Conservation (phyloP, 805 yeast species). For the Yueomyces sp. region DNA sequence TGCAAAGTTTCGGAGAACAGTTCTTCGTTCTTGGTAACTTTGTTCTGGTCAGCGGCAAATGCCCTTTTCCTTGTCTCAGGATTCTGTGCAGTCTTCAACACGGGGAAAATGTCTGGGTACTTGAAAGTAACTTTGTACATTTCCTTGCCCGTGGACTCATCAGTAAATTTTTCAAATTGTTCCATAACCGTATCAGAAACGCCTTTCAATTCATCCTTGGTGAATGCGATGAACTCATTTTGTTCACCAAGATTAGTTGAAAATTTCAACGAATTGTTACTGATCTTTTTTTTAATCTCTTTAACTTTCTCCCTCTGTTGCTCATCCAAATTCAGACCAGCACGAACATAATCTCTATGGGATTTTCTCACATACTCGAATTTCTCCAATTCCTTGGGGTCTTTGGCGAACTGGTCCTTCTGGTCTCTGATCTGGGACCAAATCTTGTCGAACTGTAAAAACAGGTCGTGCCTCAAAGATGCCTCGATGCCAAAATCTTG, state of each 20-base stretch:
- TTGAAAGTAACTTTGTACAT: slow-evolving; percentile 59
- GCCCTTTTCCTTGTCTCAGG: slow-evolving; percentile 56
- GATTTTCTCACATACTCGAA: slow-evolving; percentile 49
- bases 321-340: slow-evolving; percentile 51
- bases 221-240: slow-evolving; percentile 44
- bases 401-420: slow-evolving; percentile 4
- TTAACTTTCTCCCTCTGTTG: slow-evolving; percentile 44
- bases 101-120: slow-evolving; percentile 69
- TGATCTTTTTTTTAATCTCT: slow-evolving; percentile 43
- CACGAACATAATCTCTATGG: slow-evolving; percentile 44
- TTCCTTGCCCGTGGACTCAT: slow-evolving; percentile 29
- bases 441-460: slow-evolving; percentile 40
- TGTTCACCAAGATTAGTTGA: slow-evolving; percentile 61
- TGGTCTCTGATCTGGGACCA: slow-evolving; percentile 26
- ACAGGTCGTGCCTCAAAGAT: slow-evolving; percentile 54
- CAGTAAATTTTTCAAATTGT: slow-evolving; percentile 35
- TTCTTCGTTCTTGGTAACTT: slow-evolving; percentile 50
- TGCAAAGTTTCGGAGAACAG: slow-evolving; percentile 47
- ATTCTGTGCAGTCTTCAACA: slow-evolving; percentile 54
- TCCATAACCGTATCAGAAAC: slow-evolving; percentile 53
- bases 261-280: slow-evolving; percentile 43
- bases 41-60: slow-evolving; percentile 53
- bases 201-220: slow-evolving; percentile 56
- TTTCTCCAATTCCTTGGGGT: slow-evolving; percentile 13
- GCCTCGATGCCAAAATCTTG: slow-evolving; percentile 50